Evolutionary conservation across 805 yeast genomes (phyloP), one percentile per base, ranked within the genome.

Genomic region (Candida caryicola): DNA sequence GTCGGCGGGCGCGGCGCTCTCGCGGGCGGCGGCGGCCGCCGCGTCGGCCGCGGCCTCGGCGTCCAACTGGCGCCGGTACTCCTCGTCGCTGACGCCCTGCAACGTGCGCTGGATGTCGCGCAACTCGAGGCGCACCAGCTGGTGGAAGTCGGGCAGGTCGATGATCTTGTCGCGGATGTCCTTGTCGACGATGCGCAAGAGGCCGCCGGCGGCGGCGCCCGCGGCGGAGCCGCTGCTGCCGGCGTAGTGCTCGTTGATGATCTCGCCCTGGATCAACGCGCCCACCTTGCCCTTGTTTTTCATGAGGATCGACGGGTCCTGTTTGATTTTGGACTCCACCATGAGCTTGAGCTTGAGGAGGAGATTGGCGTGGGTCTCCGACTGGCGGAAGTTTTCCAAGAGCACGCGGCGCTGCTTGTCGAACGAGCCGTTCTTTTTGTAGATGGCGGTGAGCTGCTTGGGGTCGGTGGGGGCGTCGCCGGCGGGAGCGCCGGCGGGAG

Each of bases 181-280:
- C 40, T 62, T 64, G 37, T 69, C 74, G 12, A 69, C 73, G 17
- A 69, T 66, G 34, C 63, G 59, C 18, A 69, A 47, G 14, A 69
- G 46, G n/a, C 60, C 44, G 28, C 37, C 39, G 13, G 18, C 25
- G 8, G 37, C 13, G 25, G 25, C 9, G 7, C 25, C 10, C 7
- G 5, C 17, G 23, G 33, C 31, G 5, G 36, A 19, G 2, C 27
- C 23, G 4, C 37, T 47, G 14, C 44, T 43, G 3, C 45, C 42
- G 29, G 43, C 47, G 39, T 41, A 29, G 34, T 54, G 59, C 34
- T 57, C 52, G 43, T 52, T 51, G 37, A 73, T 63, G 32, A 76
- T 65, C 25, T 71, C 73, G 2, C 80, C 77, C 46, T 76, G 80
- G 2, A 76, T 69, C 41, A 76, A 51, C 0, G 81, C 81, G 0